Percentiles rank a stretch among this genome's conserved stretches.
Conservation (phyloP, 2,329 filamentous ascomycete genomes). For the Lecanosticta acicola region DNA sequence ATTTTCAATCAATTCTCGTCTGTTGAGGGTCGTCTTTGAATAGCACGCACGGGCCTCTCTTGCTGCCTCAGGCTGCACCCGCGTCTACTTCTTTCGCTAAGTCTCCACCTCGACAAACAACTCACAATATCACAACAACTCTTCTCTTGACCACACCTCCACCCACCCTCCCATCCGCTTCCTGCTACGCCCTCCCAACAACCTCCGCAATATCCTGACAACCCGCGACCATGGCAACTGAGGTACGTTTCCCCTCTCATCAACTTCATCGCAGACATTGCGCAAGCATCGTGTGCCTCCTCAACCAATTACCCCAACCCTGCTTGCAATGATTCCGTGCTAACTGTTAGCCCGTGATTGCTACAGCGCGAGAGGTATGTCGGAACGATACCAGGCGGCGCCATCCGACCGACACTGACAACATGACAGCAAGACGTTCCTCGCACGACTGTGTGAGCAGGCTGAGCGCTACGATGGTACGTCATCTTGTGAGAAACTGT, state of each 20-base stretch:
- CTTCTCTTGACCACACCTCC: not conserved
- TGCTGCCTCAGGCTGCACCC: not conserved
- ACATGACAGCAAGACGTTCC: constrained; percentile 92
- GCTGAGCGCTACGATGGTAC: constrained; percentile 97
- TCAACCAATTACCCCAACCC: constrained; percentile 29
- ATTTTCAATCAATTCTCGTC: no score
- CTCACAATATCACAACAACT: constrained; percentile 4
- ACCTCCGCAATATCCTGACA: not conserved
- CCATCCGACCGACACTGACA: constrained; percentile 18
- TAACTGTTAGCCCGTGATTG: constrained; percentile 37
- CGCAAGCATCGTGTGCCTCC: constrained; percentile 26
- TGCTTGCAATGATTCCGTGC: constrained; percentile 16
- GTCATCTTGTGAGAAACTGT: constrained; percentile 28
- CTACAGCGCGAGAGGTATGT: constrained; percentile 47
- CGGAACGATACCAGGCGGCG: constrained; percentile 16
- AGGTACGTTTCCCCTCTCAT: constrained; percentile 48
- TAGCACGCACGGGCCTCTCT: not conserved
- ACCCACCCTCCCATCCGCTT: not conserved
- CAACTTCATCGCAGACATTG: constrained; percentile 27
- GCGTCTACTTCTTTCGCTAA: not conserved
- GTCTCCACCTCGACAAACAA: not conserved
- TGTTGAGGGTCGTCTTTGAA: no score
- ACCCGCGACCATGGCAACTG: constrained; percentile 50
- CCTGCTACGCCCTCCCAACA: not conserved
- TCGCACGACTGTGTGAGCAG: constrained; percentile 99